A percentile compares a stretch with the other conserved stretches of the same genome.
phyloP scores from a whole-genome alignment of 805 yeast genomes.

The Wickerhamiella kurtzmanii region DNA sequence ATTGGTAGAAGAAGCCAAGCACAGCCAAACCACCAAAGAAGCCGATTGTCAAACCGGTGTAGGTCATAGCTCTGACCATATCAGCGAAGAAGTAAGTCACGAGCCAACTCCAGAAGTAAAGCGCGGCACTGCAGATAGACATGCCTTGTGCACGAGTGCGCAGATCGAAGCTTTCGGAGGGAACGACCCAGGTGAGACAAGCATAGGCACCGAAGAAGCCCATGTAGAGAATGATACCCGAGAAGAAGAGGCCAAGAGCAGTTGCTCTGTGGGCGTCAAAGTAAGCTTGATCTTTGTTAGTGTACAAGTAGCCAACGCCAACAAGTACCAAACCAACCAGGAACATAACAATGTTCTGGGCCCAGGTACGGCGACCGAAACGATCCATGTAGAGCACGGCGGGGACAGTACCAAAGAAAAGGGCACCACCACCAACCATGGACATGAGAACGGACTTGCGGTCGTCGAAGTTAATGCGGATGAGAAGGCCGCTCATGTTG shows the following conservation, averaged over 20 bases:
- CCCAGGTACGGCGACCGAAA: constrained; percentile 42
- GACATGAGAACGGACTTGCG: constrained; percentile 51
- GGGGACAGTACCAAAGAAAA: constrained; percentile 51
- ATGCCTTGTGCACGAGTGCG: constrained; percentile 51
- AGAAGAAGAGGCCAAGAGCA: constrained; percentile 45
- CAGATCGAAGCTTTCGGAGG: constrained; percentile 49
- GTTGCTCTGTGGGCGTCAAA: constrained; percentile 30
- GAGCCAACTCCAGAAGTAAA: constrained; percentile 50
- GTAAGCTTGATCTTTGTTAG: constrained; percentile 7
- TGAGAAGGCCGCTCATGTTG: constrained; percentile 47
- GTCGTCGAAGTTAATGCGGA: constrained; percentile 38
- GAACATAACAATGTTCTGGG: constrained; percentile 42
- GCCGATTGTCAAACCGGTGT: constrained; percentile 49
- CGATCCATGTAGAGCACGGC: constrained; percentile 36
- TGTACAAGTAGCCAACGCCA: constrained; percentile 41
- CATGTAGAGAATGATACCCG: constrained; percentile 53
- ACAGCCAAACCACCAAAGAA: constrained; percentile 58
- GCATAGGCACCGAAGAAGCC: constrained; percentile 55
- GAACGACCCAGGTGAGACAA: constrained; percentile 55
- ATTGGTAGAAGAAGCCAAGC: constrained; percentile 31
- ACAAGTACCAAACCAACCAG: constrained; percentile 47
- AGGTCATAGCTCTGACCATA: constrained; percentile 45
- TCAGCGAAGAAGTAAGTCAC: constrained; percentile 49
- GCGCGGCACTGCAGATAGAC: constrained; percentile 40
- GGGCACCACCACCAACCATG: constrained; percentile 53